Evolutionary conservation across 352 stramenopile species (phyloP).

Genomic region (Plasmopara halstedii): DNA sequence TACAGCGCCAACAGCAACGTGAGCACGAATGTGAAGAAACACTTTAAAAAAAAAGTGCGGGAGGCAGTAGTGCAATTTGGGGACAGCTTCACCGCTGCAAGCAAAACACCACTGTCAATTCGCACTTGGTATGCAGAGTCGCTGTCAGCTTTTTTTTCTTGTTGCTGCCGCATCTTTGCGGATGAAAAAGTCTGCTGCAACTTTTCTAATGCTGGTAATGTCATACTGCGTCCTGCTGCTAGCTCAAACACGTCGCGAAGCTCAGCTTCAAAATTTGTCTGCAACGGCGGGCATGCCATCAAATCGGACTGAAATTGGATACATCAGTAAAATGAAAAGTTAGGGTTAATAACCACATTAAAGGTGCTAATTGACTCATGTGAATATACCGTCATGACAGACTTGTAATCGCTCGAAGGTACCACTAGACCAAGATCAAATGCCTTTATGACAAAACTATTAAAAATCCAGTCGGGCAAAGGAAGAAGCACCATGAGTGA

Average conservation of each 20-base stretch:
- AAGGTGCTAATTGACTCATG: neutral
- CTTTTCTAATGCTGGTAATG: conserved; percentile 40
- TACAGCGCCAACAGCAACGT: conserved; percentile 49
- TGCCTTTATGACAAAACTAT: conserved; percentile 29
- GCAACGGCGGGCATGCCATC: conserved; percentile 18
- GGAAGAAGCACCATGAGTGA: conserved; percentile 66
- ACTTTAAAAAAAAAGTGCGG: conserved; percentile 64
- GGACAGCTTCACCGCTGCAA: conserved; percentile 38
- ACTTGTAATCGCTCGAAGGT: conserved; percentile 20
- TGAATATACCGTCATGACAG: conserved; percentile 40
- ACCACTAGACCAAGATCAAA: conserved; percentile 56
- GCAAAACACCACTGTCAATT: conserved; percentile 41
- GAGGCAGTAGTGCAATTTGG: conserved; percentile 36
- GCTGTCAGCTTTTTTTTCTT: conserved; percentile 13
- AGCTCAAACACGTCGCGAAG: conserved; percentile 77
- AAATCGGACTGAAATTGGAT: conserved; percentile 32
- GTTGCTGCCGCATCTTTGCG: conserved; percentile 14
- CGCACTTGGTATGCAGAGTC: conserved; percentile 9
- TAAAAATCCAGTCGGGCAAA: conserved; percentile 71
- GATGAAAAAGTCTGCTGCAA: conserved; percentile 34
- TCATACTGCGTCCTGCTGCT: conserved; percentile 30
- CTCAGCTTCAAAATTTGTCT: conserved; percentile 55
- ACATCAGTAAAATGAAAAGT: conserved; percentile 1
- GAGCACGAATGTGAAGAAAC: conserved; percentile 50
- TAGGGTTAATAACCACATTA: no score